Base-by-base conservation (phyloP, 2,329 filamentous ascomycete species). In the Trichophyton mentagrophytes region DNA sequence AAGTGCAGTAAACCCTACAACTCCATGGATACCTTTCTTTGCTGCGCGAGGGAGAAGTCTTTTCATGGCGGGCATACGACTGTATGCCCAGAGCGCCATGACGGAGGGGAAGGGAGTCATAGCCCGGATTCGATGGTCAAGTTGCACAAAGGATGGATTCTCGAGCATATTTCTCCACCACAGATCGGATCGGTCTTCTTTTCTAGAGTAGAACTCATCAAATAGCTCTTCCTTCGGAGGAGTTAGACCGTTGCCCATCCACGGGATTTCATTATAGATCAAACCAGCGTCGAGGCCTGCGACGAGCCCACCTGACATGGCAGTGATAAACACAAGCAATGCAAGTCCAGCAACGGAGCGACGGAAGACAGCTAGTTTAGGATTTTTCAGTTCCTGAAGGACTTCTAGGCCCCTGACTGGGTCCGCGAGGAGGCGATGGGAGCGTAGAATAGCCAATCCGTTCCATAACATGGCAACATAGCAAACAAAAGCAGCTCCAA, bases 201-300 rank as follows among this genome's bases (percentile, higher is more conserved):
- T 83, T 68, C 90, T 87, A 61, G 85, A 86, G 81, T 96, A 96
- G 77, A 90, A 95, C 42, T 82, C 79, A 69, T 92, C 86, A 73
- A 89, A 90, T 36, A 97, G 84, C 76, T 97, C 92, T 8, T 83
- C 80, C 69, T 81, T 84, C 0, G 92, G 92, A 1, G 92, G 92
- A 0, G 89, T 81, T 22, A 95, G 77, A 9, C 90, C 90, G 2
- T 84, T 75, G 7, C 93, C 93, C 93, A 99, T 99, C 75, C 83
- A 89, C 5, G 93, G 93, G 73, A 99, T 97, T 74, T 99, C 90
- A 73, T 99, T 99, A 80, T 99, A 99, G 75, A 99, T 97, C 61
- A 99, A 80, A 7, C 93, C 93, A 7, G 93, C 93, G 71, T 99
- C 93, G 13, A 99, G 85, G 36, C 93, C 93, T 5, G 93, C 93